A percentile compares a stretch with the other conserved stretches of the same genome.
Conservation (phyloP, 2,329 filamentous ascomycete genomes). For the Cercospora berteroae region DNA sequence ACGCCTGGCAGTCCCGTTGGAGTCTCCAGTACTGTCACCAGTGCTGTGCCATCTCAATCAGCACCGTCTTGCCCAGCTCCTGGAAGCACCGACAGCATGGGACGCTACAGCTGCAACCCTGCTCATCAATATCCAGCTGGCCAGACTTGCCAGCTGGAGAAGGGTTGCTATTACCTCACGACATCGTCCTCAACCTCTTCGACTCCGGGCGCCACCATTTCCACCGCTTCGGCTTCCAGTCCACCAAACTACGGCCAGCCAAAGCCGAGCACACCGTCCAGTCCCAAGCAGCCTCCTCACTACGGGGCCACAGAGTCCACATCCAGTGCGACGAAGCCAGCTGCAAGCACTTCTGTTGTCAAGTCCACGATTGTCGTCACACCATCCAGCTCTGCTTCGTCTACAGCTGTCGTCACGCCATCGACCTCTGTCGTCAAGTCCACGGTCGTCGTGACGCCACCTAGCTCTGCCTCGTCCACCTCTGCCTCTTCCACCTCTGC, state of each 20-base stretch:
- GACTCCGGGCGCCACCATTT: background rate
- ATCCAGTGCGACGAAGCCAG: background rate
- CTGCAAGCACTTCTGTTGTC: background rate
- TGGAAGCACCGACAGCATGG: constrained; percentile 3
- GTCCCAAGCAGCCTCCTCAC: background rate
- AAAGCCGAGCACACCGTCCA: too few relatives aligned
- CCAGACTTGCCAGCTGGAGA: constrained; percentile 3
- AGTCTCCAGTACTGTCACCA: background rate
- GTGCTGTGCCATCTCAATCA: background rate
- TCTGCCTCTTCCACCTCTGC: background rate
- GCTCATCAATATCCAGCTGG: constrained; percentile 13
- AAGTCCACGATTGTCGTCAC: constrained; percentile 5
- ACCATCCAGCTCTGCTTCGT: background rate
- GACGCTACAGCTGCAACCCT: constrained; percentile 14
- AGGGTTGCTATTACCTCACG: constrained; percentile 11
- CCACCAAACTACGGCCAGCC: background rate
- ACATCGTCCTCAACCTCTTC: constrained; percentile 3
- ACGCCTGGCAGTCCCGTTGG: background rate
- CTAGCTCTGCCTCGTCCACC: background rate
- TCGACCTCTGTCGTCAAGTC: background rate
- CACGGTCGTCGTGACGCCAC: background rate
- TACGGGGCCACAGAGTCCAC: constrained; percentile 2
- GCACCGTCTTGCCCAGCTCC: constrained; percentile 4
- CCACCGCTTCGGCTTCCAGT: background rate
- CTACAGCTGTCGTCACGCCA: background rate